A percentile compares a stretch with the other conserved stretches of the same genome.
These are phyloP conservation scores for Plasmodium berghei DNA, from an alignment of 169 alveolate genomes.

Conservation along the genomic window DNA sequence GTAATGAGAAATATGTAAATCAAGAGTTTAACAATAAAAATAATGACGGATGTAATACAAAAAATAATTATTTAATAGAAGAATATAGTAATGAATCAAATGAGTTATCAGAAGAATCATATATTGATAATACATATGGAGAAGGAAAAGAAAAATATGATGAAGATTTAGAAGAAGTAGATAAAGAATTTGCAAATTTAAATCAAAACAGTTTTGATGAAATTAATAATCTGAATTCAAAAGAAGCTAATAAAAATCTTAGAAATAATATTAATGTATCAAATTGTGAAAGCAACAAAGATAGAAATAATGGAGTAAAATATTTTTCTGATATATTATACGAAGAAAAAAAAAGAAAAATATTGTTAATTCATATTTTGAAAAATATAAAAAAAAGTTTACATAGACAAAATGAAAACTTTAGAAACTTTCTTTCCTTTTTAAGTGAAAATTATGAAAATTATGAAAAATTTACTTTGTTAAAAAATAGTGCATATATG, in stretches of 20 bases:
- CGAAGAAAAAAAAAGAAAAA: conserved; percentile 50
- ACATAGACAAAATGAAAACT: conserved; percentile 49
- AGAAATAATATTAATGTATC: neutral
- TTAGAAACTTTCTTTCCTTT: conserved; percentile 42
- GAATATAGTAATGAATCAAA: neutral
- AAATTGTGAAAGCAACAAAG: neutral
- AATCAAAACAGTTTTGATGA: neutral
- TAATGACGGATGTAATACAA: neutral
- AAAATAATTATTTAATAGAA: neutral
- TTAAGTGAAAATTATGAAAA: conserved; percentile 60
- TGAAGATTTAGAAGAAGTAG: neutral
- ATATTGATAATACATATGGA: neutral
- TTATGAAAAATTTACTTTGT: conserved; percentile 13
- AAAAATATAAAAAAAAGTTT: conserved; percentile 51
- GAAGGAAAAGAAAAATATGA: neutral
- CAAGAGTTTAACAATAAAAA: neutral
- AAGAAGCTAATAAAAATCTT: conserved; percentile 3
- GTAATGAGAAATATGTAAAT: neutral
- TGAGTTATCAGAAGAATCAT: neutral
- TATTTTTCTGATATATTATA: neutral
- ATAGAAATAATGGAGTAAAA: neutral
- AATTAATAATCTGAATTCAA: neutral
- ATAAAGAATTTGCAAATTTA: conserved; percentile 1
- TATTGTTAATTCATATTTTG: conserved; percentile 32
- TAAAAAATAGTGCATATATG: neutral